Conservation (phyloP, 768 basidiomycete genomes). For the Boletus insuetus region DNA sequence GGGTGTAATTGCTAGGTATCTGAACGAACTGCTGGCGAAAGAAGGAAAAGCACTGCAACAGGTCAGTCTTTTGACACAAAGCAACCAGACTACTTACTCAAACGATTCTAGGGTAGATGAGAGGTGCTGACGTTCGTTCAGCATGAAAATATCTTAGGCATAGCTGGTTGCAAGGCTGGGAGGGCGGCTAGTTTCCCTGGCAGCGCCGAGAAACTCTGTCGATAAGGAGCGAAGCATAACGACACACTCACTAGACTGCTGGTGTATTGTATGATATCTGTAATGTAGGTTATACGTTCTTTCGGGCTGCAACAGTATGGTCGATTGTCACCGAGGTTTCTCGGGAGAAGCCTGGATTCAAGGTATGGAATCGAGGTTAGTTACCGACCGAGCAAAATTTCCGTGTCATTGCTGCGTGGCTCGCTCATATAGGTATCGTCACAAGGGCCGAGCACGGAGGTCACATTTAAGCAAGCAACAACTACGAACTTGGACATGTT, state of each 20-base stretch:
- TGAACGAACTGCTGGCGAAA: conserved; percentile 62
- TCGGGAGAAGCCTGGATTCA: too few relatives aligned
- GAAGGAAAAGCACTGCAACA: conserved; percentile 24
- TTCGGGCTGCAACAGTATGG: background rate
- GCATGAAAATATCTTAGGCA: background rate
- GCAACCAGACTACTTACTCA: background rate
- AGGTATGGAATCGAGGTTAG: too few relatives aligned
- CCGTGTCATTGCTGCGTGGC: too few relatives aligned
- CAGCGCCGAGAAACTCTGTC: conserved; percentile 14
- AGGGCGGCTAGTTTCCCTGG: conserved; percentile 13
- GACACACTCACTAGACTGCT: conserved; percentile 6
- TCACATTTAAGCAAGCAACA: too few relatives aligned
- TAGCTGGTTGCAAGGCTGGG: conserved; percentile 1
- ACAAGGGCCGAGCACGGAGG: too few relatives aligned
- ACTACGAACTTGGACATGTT: too few relatives aligned
- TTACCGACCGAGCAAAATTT: too few relatives aligned
- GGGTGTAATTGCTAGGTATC: conserved; percentile 60
- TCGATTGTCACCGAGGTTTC: too few relatives aligned
- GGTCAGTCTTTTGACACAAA: conserved; percentile 13
- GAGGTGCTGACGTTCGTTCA: background rate
- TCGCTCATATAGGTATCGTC: too few relatives aligned
- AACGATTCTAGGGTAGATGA: conserved; percentile 18
- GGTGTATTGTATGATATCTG: conserved; percentile 22
- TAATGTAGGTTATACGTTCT: conserved; percentile 13
- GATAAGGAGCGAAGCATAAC: background rate